Conservation (phyloP, 2,329 filamentous ascomycete species). For the Botrytis tulipae region DNA sequence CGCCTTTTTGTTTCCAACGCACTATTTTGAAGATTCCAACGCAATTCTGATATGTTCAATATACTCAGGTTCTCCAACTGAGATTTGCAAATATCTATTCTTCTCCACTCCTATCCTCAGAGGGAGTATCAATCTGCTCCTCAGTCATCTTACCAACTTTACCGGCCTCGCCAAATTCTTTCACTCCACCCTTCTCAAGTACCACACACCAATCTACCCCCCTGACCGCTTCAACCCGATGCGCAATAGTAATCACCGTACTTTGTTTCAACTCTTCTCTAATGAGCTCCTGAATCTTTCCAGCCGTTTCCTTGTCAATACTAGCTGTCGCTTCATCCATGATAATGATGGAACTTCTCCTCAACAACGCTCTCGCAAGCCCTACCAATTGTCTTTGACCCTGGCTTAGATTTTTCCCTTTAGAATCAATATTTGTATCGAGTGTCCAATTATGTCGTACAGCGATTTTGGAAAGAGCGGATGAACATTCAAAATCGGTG, state of each 20-base stretch:
- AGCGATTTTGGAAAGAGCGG: conserved; percentile 55
- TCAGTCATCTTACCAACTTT: conserved; percentile 15
- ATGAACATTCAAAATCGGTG: conserved; percentile 51
- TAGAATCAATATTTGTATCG: conserved; percentile 55
- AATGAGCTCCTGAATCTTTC: conserved; percentile 53
- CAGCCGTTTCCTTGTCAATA: conserved; percentile 61
- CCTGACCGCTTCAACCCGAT: conserved; percentile 60
- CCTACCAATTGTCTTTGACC: conserved; percentile 66
- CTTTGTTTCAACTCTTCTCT: conserved; percentile 55
- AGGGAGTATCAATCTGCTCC: not conserved
- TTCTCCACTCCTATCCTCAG: not conserved
- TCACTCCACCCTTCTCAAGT: conserved; percentile 34
- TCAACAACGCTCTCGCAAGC: conserved; percentile 59
- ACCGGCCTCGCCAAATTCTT: conserved; percentile 28
- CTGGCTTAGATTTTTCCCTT: conserved; percentile 61
- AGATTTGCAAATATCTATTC: not conserved
- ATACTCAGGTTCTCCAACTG: too few relatives aligned
- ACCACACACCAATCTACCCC: conserved; percentile 50
- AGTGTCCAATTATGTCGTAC: conserved; percentile 55
- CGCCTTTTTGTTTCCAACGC: not conserved
- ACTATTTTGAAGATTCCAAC: not conserved
- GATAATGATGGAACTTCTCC: conserved; percentile 60
- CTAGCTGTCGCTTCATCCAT: conserved; percentile 66
- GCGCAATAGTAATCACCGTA: conserved; percentile 65
- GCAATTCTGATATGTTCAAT: not conserved